Conservation (phyloP, 805 yeast genomes). For the Saccharomycopsis capsularis region DNA sequence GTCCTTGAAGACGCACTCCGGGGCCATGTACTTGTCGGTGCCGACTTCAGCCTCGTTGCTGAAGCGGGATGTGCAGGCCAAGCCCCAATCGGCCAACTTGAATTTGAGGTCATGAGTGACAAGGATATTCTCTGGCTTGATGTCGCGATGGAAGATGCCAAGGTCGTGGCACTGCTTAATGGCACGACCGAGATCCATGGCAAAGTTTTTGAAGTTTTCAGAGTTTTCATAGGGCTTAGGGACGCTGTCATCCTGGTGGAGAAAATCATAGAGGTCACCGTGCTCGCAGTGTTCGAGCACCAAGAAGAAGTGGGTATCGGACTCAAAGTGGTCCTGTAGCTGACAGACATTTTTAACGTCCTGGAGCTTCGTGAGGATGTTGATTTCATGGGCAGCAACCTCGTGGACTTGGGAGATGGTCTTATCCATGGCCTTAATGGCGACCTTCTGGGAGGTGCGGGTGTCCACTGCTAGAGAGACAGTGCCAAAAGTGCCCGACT, state of each 20-base stretch:
- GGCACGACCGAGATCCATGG: conserved; percentile 47
- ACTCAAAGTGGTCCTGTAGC: conserved; percentile 50
- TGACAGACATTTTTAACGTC: conserved; percentile 41
- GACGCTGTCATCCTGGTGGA: conserved; percentile 29
- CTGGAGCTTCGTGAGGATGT: conserved; percentile 28
- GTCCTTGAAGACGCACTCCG: conserved; percentile 53
- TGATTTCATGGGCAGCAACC: conserved; percentile 51
- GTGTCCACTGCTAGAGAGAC: conserved; percentile 47
- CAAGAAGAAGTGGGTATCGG: conserved; percentile 43
- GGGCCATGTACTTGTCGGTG: conserved; percentile 88
- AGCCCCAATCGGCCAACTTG: conserved; percentile 72
- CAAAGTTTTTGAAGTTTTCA: conserved; percentile 34
- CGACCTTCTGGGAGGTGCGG: conserved; percentile 33
- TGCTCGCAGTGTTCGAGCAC: conserved; percentile 60
- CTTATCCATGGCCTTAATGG: conserved; percentile 49
- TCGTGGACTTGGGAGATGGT: conserved; percentile 30
- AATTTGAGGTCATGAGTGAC: conserved; percentile 44
- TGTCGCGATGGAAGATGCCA: conserved; percentile 63
- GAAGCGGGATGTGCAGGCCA: conserved; percentile 38
- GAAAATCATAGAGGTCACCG: conserved; percentile 61
- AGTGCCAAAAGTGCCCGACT: conserved; percentile 56
- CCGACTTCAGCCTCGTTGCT: conserved; percentile 45
- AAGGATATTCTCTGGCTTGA: conserved; percentile 67
- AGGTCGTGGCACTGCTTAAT: conserved; percentile 47
- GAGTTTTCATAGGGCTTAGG: conserved; percentile 18